Conservation (phyloP, 2,329 filamentous ascomycete species). For the Rutstroemia sp. region DNA sequence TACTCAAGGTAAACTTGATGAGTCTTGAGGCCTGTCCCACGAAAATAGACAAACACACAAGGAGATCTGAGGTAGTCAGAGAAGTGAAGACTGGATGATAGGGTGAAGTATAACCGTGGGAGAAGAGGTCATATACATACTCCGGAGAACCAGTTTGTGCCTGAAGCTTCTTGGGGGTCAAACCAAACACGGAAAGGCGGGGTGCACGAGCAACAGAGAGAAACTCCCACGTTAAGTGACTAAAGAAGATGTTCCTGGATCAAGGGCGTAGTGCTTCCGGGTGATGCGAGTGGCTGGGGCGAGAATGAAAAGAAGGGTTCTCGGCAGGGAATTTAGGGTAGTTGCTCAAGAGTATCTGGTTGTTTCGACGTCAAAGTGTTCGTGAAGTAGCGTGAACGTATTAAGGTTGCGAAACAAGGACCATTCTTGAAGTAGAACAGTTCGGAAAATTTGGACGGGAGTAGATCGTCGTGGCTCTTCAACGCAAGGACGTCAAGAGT, state of each 20-base stretch:
- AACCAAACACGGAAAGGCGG: conserved; percentile 19
- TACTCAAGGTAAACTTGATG: neutral
- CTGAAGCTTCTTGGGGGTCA: conserved; percentile 12
- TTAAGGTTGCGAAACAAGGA: conserved; percentile 26
- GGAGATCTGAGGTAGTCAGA: conserved; percentile 23
- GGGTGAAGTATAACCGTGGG: conserved; percentile 9
- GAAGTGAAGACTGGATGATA: conserved; percentile 15
- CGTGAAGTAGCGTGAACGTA: conserved; percentile 12
- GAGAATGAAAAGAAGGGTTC: conserved; percentile 18
- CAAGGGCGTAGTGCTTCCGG: conserved; percentile 9
- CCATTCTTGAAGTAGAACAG: conserved; percentile 23
- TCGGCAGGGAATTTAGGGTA: conserved; percentile 18
- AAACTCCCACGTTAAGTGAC: neutral
- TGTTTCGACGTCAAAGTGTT: conserved; percentile 28
- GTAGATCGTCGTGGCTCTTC: conserved; percentile 13
- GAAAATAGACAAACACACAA: neutral
- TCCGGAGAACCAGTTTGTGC: conserved; percentile 17
- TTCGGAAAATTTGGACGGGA: conserved; percentile 12
- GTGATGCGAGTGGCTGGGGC: conserved; percentile 23
- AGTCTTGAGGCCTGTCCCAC: neutral
- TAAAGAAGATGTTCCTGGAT: conserved; percentile 16
- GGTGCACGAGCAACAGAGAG: conserved; percentile 21
- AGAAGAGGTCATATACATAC: conserved; percentile 26
- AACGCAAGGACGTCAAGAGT: conserved; percentile 10
- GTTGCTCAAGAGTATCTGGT: conserved; percentile 17